phyloP scores from a whole-genome alignment of 768 basidiomycete genomes.

The Termitomyces sp. region DNA sequence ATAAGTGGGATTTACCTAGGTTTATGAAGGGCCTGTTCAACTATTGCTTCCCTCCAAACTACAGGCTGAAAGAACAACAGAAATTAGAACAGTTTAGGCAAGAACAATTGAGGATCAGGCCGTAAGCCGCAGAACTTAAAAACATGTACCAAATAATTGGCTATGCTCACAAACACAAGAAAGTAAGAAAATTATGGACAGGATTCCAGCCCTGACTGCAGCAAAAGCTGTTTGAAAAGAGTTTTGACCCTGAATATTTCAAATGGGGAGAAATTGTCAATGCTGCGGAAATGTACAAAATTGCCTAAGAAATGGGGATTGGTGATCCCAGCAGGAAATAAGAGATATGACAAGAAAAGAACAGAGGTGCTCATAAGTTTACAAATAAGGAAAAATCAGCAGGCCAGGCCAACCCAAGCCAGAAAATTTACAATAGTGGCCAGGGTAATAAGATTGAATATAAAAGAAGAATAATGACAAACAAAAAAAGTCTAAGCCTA shows the following conservation, averaged over 20 bases:
- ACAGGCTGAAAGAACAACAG: neutral
- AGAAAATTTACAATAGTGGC: neutral
- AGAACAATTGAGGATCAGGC: neutral
- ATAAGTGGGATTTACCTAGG: neutral
- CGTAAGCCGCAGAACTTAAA: neutral
- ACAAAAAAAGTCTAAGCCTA: neutral
- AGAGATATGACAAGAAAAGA: too few relatives aligned
- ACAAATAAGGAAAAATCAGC: too few relatives aligned
- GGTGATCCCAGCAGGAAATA: neutral
- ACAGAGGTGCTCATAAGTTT: too few relatives aligned
- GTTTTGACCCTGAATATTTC: neutral
- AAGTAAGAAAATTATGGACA: neutral
- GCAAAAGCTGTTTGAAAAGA: neutral
- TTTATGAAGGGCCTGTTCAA: neutral
- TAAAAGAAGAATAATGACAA: neutral
- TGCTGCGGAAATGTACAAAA: neutral
- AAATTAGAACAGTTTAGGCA: neutral
- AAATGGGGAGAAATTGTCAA: neutral
- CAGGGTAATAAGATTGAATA: neutral
- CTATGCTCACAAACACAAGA: neutral
- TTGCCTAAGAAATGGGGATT: neutral
- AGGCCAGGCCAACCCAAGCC: neutral
- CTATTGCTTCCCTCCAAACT: neutral
- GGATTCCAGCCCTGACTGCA: neutral
- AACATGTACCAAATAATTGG: neutral